Conservation (phyloP, 2,329 filamentous ascomycete genomes). For the Rosellinia necatrix region DNA sequence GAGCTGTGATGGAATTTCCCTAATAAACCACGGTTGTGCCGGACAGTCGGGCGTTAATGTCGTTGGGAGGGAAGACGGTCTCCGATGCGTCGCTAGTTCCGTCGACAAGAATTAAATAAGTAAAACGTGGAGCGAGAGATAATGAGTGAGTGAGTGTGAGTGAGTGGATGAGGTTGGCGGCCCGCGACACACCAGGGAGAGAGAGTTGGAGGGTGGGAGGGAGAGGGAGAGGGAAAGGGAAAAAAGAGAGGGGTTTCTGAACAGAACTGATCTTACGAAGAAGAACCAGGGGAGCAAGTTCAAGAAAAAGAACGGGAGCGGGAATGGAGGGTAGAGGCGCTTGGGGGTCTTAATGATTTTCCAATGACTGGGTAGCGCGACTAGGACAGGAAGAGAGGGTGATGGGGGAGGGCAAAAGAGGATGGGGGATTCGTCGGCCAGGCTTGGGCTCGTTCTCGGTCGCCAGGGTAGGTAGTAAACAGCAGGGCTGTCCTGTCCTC, state of each 20-base stretch:
- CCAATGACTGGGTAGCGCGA: slow-evolving; percentile 30
- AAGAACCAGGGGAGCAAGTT: slow-evolving; percentile 43
- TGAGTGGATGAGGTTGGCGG: slow-evolving; percentile 35
- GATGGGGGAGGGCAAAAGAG: slow-evolving; percentile 25
- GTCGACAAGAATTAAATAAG: slow-evolving; percentile 27
- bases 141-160: slow-evolving; percentile 14
- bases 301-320: slow-evolving; percentile 43
- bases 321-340: slow-evolving; percentile 33
- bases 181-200: slow-evolving; percentile 38
- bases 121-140: slow-evolving; percentile 25
- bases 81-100: slow-evolving; percentile 26
- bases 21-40: slow-evolving; percentile 42
- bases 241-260: slow-evolving; percentile 47
- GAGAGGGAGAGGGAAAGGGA: slow-evolving; percentile 41
- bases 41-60: slow-evolving; percentile 45
- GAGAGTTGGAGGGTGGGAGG: slow-evolving; percentile 40
- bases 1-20: slow-evolving; percentile 44
- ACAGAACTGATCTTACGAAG: slow-evolving; percentile 43
- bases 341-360: slow-evolving; percentile 45
- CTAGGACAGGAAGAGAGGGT: slow-evolving; percentile 30
- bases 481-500: slow-evolving; percentile 16
- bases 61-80: slow-evolving; percentile 34
- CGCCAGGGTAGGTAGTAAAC: slow-evolving; percentile 18
- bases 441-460: slow-evolving; percentile 5
- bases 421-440: slow-evolving; percentile 25